Evolutionary conservation across 148 eudicot species (phyloP).

Genomic region (Chenopodium formosanum): DNA sequence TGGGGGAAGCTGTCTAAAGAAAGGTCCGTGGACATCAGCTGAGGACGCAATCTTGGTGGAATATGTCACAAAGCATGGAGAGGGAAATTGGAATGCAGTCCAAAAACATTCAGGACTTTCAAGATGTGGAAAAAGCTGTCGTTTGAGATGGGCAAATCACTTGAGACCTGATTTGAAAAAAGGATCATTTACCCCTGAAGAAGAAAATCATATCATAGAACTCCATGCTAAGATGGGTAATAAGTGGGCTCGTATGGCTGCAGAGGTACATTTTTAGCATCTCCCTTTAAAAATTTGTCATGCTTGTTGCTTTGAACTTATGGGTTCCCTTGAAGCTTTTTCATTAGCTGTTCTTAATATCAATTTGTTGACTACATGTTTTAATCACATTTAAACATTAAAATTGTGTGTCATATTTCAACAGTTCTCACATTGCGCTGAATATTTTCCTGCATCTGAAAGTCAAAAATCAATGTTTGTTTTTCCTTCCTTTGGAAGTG

Average conservation of each 20-base stretch:
- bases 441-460: background rate
- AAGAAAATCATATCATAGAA: constrained; percentile 71
- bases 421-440: background rate
- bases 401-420: background rate
- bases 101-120: constrained; percentile 81
- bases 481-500: background rate
- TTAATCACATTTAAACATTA: background rate
- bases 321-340: constrained; percentile 1
- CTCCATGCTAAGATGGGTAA: constrained; percentile 96
- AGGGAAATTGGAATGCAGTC: constrained; percentile 97
- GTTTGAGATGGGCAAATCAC: constrained; percentile 96
- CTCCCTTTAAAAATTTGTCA: background rate
- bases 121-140: constrained; percentile 97
- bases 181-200: constrained; percentile 79
- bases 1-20: constrained; percentile 52
- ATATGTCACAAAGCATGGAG: constrained; percentile 80
- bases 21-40: constrained; percentile 94
- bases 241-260: constrained; percentile 99
- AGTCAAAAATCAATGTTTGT: background rate
- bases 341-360: background rate
- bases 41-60: constrained; percentile 88
- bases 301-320: constrained; percentile 23
- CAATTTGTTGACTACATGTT: background rate
- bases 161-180: constrained; percentile 90
- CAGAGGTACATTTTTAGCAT: constrained; percentile 44